Evolutionary conservation across 805 yeast species (phyloP), one percentile per base, ranked within the genome.

Genomic region (Jamesozyma hellenica): DNA sequence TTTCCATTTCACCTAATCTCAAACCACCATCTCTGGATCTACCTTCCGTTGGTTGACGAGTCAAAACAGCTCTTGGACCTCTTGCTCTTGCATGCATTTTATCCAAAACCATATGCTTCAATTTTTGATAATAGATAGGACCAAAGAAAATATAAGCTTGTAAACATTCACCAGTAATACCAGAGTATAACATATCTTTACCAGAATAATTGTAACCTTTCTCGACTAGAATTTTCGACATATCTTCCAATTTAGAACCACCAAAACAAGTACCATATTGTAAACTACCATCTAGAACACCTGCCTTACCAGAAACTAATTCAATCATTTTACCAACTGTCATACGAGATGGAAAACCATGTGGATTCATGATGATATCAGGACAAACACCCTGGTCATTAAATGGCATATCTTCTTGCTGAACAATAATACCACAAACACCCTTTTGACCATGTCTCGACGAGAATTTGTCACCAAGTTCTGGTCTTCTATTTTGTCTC

Each of bases 311-410:
- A 26, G 95, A 82, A 18, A 92, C 82, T 46, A 90, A 71, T 63
- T 92, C 98, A 49, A 92, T 77, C 97, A 92, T 90, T 64, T 92
- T 92, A 43, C 98, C 98, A 15, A 92, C 97, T 30, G 98, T 92
- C 98, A 92, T 92, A 74, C 98, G 94, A 28, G 97, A 90, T 46
- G 98, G 98, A 80, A 90, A 92, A 68, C 96, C 98, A 62, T 90
- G 98, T 1, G 98, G 98, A 58, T 90, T 90, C 96, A 90, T 90
- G 55, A 90, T 90, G 48, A 90, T 88, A 66, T 90, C 98, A 0
- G 98, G 98, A 3, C 77, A 70, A 19, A 92, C 74, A 58, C 98
- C 98, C 42, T 79, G 74, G 52, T 92, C 97, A 57, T 79, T 85
- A 64, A 90, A 90, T 12, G 98, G 98, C 72, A 90, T 71, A 56